Base-by-base conservation (phyloP, 495 filamentous ascomycete species). In the Parathielavia hyrcaniae region DNA sequence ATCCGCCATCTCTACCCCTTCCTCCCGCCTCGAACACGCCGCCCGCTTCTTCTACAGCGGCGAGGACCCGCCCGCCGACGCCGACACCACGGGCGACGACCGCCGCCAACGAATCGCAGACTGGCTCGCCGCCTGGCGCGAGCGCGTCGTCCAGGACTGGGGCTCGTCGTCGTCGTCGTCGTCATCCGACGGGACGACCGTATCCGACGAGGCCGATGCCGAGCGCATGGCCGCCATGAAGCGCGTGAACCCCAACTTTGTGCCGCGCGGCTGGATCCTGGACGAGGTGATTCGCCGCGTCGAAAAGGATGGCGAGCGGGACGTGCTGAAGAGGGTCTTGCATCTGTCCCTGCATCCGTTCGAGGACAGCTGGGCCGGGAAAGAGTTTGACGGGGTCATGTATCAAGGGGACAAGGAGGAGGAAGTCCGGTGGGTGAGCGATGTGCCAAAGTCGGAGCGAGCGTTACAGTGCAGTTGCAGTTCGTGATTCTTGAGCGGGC, bases 391-490 rank as follows among this genome's bases (percentile, higher is more conserved):
- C n/a, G 69, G 19, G n/a, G 61, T 66, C n/a, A 56, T 52, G 26
- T 68, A 73, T 34, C 66, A 75, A 14, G 70, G 34, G 46, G 75
- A 90, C 59, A 26, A 36, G 62, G 82, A 82, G 30, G 88, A 93
- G 68, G 90, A 95, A 59, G 79, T 84, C 64, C 78, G 95, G 63
- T 96, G 88, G 75, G 91, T 86, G 58, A 85, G 89, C 10, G 91
- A 96, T 75, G 90, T 96, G 53, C 93, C 93, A 11, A 84, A 75
- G 71, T 72, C 74, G 43, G 81, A 81, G 69, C 79, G 89, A 64
- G 87, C 84, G 43, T 83, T 95, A 82, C 92, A 96, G 78, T 98
- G 93, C 73, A 91, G 87, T 67, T 98, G 93, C 70, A 81, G 78
- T 59, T 82, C 80, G 19, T 63, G 39, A 55, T 49, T n/a, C 14